Evolutionary conservation across 495 filamentous ascomycete species (phyloP), one percentile per base, ranked within the genome.

Genomic region (Chlorociboria aeruginascens): DNA sequence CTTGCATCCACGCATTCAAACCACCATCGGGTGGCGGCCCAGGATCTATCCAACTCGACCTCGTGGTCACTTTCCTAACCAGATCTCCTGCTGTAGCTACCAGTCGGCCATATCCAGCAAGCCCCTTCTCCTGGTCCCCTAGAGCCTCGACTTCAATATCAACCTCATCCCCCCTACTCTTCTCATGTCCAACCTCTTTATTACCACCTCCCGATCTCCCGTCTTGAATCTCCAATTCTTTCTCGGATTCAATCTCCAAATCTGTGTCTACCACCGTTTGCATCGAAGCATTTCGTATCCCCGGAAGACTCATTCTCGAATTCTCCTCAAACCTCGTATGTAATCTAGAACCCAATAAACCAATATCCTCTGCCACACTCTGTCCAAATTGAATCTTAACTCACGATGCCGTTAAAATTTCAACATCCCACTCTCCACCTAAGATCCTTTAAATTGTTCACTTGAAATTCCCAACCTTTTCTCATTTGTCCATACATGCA

Each of bases 1-100:
- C 69, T 28, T 67, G 65, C 1, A 61, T 44, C 73, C 74, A 79
- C 13, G 71, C 75, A 32, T 57, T 52, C 38, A 46, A 49, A 1
- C 75, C 75, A 2, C 74, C 75, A 48, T 78, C 73, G 8, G 75
- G 74, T 2, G 74, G 74, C 30, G 72, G 72, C 1, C 64, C 66
- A 0, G 69, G 69, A 41, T 59, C 57, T 46, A 68, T 65, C 61
- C 61, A 66, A 36, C 59, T 65, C 12, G 61, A 62, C 32, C 65
- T 67, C 13, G 67, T 66, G 35, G 61, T 67, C 14, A 60, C 65
- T 17, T 60, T 57, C 20, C 61, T 69, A 7, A 68, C 8, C 7
- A 36, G 20, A 1, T 42, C 37, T 14, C 35, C 35, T 29, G 35
- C 1, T 41, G n/a, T 12, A 16, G 30, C 42, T 45, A 1, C n/a